Evolutionary conservation across 2,329 filamentous ascomycete genomes (phyloP).

Genomic region (Arthrobotrys entomopaga): DNA sequence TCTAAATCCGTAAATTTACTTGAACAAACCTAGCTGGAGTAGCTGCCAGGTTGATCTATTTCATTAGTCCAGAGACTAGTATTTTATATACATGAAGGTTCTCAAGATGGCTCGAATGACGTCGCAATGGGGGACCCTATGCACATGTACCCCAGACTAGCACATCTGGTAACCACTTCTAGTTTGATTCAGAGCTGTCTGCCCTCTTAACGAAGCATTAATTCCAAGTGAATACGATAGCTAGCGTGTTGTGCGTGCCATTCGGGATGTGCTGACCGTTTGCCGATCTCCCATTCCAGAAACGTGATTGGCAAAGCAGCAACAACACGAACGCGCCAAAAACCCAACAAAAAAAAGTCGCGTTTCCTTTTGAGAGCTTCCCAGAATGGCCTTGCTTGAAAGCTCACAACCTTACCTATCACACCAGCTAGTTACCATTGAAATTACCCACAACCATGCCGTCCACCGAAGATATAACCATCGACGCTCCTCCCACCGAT

Average conservation of each 20-base stretch:
- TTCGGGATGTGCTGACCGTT: too few relatives aligned
- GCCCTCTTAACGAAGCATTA: not conserved
- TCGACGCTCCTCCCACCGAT: constrained; percentile 68
- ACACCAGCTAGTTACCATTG: not conserved
- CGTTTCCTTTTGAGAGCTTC: not conserved
- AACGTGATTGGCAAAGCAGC: too few relatives aligned
- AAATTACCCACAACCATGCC: constrained; percentile 23
- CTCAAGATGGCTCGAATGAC: not conserved
- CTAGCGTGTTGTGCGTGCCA: too few relatives aligned
- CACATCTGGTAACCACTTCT: not conserved
- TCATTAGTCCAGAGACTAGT: too few relatives aligned
- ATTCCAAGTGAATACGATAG: not conserved
- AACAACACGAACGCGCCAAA: too few relatives aligned
- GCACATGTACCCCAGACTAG: constrained; percentile 8
- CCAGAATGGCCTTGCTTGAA: too few relatives aligned
- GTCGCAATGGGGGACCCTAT: constrained; percentile 28
- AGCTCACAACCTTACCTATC: too few relatives aligned
- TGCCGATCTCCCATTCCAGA: too few relatives aligned
- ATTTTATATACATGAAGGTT: too few relatives aligned
- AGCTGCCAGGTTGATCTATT: too few relatives aligned
- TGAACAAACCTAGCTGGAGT: too few relatives aligned
- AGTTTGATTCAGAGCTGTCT: not conserved
- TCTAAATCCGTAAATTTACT: not conserved
- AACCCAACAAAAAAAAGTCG: too few relatives aligned
- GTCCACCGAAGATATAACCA: constrained; percentile 42